Conservation (phyloP, 371 early-diverging fungal genomes). For the Syncephalastrum racemosum region DNA sequence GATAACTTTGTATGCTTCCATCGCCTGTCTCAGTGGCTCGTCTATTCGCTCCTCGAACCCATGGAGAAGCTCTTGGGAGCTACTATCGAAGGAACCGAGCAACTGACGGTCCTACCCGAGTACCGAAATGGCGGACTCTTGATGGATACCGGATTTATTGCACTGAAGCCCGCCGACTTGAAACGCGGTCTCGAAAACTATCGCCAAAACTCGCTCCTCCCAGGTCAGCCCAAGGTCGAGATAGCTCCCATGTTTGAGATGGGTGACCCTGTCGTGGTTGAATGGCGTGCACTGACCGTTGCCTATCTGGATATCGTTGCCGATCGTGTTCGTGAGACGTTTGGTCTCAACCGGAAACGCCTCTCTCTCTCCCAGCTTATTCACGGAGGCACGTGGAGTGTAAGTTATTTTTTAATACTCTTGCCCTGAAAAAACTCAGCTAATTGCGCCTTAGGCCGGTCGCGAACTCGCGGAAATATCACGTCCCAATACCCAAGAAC, state of each 20-base stretch:
- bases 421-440: conserved; percentile 75
- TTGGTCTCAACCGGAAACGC: conserved; percentile 57
- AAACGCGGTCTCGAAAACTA: conserved; percentile 50
- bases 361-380: conserved; percentile 82
- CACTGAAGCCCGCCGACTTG: conserved; percentile 36
- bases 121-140: conserved; percentile 81
- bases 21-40: conserved; percentile 92
- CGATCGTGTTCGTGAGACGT: conserved; percentile 59
- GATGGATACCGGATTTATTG: conserved; percentile 48
- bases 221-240: conserved; percentile 48
- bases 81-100: conserved; percentile 63
- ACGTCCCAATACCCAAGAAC: conserved; percentile 78
- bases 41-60: conserved; percentile 89
- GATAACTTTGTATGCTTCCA: conserved; percentile 77
- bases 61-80: conserved; percentile 65
- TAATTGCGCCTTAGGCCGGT: conserved; percentile 80
- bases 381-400: conserved; percentile 89
- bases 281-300: conserved; percentile 93
- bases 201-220: conserved; percentile 39
- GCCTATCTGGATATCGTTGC: conserved; percentile 81
- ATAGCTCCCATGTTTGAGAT: conserved; percentile 75
- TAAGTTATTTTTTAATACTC: conserved; percentile 22
- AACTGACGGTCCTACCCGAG: conserved; percentile 88
- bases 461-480: conserved; percentile 80
- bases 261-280: conserved; percentile 82